A percentile compares a stretch with the other conserved stretches of the same genome.
These are phyloP conservation scores for Tranzscheliella williamsii DNA, from an alignment of 1,284 basidiomycete genomes.

Conservation along the genomic window DNA sequence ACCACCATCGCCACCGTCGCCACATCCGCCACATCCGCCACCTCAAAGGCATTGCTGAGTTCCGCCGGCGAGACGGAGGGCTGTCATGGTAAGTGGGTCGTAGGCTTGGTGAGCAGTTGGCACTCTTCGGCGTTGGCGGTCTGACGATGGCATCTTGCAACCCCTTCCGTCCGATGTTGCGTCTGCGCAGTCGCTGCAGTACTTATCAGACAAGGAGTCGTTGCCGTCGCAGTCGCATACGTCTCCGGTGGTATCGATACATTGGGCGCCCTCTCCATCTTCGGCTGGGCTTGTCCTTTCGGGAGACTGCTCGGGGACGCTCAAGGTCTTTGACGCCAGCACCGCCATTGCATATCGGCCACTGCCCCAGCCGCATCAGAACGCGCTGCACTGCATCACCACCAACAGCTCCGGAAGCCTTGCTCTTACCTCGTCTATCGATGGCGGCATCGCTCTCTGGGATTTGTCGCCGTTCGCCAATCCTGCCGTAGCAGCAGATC, in stretches of 20 bases:
- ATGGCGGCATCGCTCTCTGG: slow-evolving; percentile 31
- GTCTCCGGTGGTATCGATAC: slow-evolving; percentile 22
- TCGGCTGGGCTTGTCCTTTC: slow-evolving; percentile 15
- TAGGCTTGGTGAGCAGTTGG: no score
- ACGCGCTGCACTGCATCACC: slow-evolving; percentile 22
- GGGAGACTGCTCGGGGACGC: slow-evolving; percentile 9
- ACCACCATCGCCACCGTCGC: no score
- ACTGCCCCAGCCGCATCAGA: slow-evolving; percentile 9
- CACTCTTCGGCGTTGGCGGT: no score
- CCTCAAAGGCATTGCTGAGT: no score
- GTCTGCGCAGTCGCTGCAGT: slow-evolving; percentile 26
- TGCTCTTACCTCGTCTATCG: slow-evolving; percentile 16
- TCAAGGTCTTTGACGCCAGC: slow-evolving; percentile 14
- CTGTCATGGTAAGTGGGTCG: no score
- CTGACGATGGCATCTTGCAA: no score
- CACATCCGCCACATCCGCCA: no score
- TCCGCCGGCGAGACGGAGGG: no score
- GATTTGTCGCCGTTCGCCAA: slow-evolving; percentile 6
- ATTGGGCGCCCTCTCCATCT: slow-evolving; percentile 14
- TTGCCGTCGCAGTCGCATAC: slow-evolving; percentile 15
- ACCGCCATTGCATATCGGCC: slow-evolving; percentile 3
- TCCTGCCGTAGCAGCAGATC: background rate
- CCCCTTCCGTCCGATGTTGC: no score
- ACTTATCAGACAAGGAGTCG: slow-evolving; percentile 29
- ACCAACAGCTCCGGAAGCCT: slow-evolving; percentile 1